Conservation (phyloP, 2,329 filamentous ascomycete species). For the Phialocephala subalpina region DNA sequence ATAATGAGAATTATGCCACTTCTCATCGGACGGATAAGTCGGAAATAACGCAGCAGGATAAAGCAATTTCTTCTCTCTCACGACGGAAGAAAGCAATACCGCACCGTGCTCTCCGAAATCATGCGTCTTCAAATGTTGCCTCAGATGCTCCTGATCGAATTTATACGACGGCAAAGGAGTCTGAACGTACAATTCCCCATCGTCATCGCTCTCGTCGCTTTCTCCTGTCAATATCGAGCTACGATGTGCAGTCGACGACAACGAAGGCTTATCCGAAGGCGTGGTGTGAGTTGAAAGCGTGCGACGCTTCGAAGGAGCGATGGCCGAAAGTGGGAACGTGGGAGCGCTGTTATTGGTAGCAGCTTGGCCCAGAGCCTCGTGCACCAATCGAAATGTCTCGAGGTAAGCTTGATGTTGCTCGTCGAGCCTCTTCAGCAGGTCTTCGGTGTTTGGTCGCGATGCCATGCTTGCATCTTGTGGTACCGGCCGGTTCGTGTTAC, state of each 20-base stretch:
- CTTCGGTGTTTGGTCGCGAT: conserved; percentile 27
- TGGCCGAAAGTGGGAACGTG: conserved; percentile 12
- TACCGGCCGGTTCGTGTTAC: neutral
- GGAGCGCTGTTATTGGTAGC: conserved; percentile 1
- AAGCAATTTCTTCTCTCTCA: conserved; percentile 30
- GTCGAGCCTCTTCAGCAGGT: conserved; percentile 37
- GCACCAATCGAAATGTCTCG: conserved; percentile 36
- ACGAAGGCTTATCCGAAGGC: conserved; percentile 19
- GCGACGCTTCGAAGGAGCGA: conserved; percentile 14
- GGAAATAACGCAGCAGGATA: conserved; percentile 33
- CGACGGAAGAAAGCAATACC: conserved; percentile 48
- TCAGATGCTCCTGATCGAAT: conserved; percentile 53
- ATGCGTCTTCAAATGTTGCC: conserved; percentile 53
- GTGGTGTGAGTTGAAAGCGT: conserved; percentile 26
- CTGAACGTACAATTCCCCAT: conserved; percentile 50
- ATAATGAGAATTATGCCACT: conserved; percentile 38
- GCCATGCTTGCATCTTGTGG: neutral
- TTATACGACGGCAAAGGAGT: conserved; percentile 47
- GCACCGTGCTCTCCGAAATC: conserved; percentile 50
- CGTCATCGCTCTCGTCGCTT: conserved; percentile 47
- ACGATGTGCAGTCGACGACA: conserved; percentile 27
- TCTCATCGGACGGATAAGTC: conserved; percentile 31
- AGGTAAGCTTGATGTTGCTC: conserved; percentile 39
- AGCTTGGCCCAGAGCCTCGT: conserved; percentile 36
- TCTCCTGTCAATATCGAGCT: conserved; percentile 42